Conservation (phyloP, 371 early-diverging fungal species). For the Mycotypha africana region DNA sequence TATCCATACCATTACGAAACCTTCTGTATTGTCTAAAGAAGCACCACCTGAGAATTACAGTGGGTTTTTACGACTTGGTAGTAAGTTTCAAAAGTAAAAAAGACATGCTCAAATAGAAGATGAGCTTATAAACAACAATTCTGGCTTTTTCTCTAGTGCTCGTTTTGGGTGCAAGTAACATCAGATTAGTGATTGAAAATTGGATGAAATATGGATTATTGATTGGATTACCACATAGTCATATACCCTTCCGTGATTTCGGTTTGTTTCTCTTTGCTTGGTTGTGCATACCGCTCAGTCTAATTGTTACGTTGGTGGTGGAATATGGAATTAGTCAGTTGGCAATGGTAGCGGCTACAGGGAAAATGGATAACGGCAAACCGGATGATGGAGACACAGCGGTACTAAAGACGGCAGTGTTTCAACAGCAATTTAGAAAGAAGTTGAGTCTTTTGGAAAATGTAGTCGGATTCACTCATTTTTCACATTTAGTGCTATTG, state of each 20-base stretch:
- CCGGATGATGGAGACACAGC: too few relatives aligned
- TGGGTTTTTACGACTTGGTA: constrained; percentile 62
- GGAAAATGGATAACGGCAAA: too few relatives aligned
- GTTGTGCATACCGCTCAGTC: constrained; percentile 43
- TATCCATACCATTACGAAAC: constrained; percentile 54
- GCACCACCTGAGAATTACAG: constrained; percentile 75
- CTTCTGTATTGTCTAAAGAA: constrained; percentile 68
- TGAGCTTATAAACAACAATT: too few relatives aligned
- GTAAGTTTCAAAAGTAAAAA: too few relatives aligned
- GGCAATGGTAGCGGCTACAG: too few relatives aligned
- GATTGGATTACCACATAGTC: constrained; percentile 54
- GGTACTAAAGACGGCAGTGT: too few relatives aligned
- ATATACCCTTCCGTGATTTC: constrained; percentile 53
- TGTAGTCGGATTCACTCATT: constrained; percentile 38
- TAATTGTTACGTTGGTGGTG: constrained; percentile 49
- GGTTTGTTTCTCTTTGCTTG: constrained; percentile 44
- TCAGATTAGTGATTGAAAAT: constrained; percentile 84
- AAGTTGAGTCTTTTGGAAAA: constrained; percentile 30
- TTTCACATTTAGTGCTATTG: constrained; percentile 50
- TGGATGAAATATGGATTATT: constrained; percentile 85
- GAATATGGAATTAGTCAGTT: constrained; percentile 45
- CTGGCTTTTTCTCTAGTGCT: too few relatives aligned
- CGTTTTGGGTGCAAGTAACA: constrained; percentile 75
- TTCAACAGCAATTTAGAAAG: constrained; percentile 25
- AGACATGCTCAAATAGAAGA: too few relatives aligned